Base-by-base conservation (phyloP, 805 yeast genomes). In the Yarrowia sp. region DNA sequence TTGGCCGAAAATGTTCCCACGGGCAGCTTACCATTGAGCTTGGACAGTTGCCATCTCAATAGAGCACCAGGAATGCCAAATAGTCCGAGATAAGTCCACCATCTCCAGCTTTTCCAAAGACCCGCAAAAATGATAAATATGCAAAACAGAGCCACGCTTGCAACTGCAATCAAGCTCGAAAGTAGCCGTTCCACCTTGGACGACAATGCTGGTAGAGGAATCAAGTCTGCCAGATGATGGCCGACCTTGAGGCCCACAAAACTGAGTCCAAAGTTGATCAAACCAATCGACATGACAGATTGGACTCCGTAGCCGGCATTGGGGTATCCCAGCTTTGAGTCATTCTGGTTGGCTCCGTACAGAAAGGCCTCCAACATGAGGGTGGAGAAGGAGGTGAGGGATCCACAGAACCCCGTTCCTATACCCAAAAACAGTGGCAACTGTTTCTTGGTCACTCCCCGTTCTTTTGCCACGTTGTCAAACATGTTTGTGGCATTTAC, bases 331-430 rank as follows among this genome's bases (percentile, higher is more conserved):
- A 41, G 22, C 32, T 33, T 40, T 8, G 17, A 11, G 4, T 10
- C 41, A 14, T 40, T 58, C 17, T 41, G 63, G n/a, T 61, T 61
- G 12, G 64, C 35, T 17, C 56, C 54, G 12, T 26, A 61, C 2
- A 46, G 30, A 69, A 86, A 85, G 1, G 82, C 73, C 67, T 86
- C 90, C 9, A 84, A 70, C 2, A 88, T 77, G 66, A 87, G 76
- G 0, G 91, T 77, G 2, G 96, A 86, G 70, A 89, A 90, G 0
- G 96, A 88, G 1, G 96, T 88, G 43, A 87, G 77, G 0, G 92
- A 80, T 0, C 98, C 98, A 75, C 96, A 90, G 70, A 84, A 86
- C 0, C 97, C 98, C 0, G 92, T 85, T 0, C 92, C 83, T 8
- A 89, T 67, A 0, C 89, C 91, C 1, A 79, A 75, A 68, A 83